Conservation (phyloP, 2,329 filamentous ascomycete genomes). For the Phaeosphaeriaceae sp. region DNA sequence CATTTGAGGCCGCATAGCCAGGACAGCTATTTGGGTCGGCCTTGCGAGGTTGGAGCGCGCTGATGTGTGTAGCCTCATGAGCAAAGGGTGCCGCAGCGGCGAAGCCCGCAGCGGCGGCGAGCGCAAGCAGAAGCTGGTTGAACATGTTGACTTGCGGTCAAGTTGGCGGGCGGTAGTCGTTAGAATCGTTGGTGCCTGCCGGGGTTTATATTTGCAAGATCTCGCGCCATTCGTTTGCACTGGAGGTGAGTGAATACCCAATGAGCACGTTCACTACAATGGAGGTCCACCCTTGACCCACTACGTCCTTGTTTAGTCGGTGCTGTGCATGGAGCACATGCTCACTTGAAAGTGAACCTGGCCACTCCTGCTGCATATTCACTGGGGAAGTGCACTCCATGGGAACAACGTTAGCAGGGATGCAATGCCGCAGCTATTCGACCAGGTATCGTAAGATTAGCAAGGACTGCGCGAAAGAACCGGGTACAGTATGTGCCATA, state of each 20-base stretch:
- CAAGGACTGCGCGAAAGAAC: not conserved
- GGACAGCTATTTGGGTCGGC: constrained; percentile 63
- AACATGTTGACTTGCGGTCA: constrained; percentile 21
- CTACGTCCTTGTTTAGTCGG: constrained; percentile 1
- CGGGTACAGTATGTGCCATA: not conserved
- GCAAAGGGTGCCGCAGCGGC: constrained; percentile 24
- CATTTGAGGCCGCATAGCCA: constrained; percentile 71
- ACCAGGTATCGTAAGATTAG: not conserved
- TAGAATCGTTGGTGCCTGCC: not conserved
- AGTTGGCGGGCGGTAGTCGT: constrained; percentile 1
- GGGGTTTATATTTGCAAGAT: not conserved
- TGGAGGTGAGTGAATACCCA: not conserved
- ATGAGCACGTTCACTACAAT: not conserved
- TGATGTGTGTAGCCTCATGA: constrained; percentile 6
- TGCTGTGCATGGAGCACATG: not conserved
- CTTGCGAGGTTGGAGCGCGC: constrained; percentile 10
- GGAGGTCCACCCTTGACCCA: constrained; percentile 17
- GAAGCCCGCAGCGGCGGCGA: constrained; percentile 22
- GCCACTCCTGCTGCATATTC: not conserved
- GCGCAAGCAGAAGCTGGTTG: constrained; percentile 20
- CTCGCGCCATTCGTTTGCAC: not conserved
- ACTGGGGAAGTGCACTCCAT: not conserved
- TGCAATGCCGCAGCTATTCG: not conserved
- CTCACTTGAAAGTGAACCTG: not conserved
- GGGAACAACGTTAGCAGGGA: not conserved